phyloP scores from a whole-genome alignment of 176 grass and related monocot genomes.

The Triticum dicoccoides region DNA sequence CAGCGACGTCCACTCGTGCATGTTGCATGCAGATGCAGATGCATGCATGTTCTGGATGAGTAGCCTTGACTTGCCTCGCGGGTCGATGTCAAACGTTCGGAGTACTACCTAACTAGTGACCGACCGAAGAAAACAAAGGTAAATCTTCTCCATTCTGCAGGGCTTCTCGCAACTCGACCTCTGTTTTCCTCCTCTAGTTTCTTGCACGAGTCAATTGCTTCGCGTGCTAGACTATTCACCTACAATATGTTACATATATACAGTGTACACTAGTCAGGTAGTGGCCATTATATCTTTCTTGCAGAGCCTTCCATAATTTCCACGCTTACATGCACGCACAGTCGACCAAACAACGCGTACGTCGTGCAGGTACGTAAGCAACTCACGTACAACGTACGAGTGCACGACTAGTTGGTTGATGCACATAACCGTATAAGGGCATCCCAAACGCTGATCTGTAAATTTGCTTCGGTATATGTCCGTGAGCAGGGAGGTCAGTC shows the following conservation, averaged over 20 bases:
- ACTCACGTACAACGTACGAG: too few relatives aligned
- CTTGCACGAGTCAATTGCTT: neutral
- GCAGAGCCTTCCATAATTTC: neutral
- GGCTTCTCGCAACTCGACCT: neutral
- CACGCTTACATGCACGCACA: neutral
- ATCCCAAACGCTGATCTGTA: too few relatives aligned
- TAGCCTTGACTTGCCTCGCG: neutral
- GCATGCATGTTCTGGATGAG: neutral
- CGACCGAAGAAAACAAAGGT: neutral
- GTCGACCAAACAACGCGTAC: neutral
- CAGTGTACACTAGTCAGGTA: neutral
- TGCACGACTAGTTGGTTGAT: too few relatives aligned
- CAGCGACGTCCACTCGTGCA: neutral
- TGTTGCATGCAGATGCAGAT: neutral
- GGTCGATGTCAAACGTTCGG: neutral
- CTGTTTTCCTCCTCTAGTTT: neutral
- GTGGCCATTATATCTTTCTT: neutral
- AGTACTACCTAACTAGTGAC: neutral
- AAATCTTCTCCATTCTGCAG: neutral
- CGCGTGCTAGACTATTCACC: neutral
- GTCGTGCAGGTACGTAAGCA: too few relatives aligned
- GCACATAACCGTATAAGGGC: too few relatives aligned
- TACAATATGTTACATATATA: neutral
- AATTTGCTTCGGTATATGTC: too few relatives aligned
- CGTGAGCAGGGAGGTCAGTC: too few relatives aligned